Percentiles rank a stretch among this genome's conserved stretches.
Evolutionary conservation across 768 basidiomycete genomes (phyloP).

Genomic region (Leccinum variicolor): DNA sequence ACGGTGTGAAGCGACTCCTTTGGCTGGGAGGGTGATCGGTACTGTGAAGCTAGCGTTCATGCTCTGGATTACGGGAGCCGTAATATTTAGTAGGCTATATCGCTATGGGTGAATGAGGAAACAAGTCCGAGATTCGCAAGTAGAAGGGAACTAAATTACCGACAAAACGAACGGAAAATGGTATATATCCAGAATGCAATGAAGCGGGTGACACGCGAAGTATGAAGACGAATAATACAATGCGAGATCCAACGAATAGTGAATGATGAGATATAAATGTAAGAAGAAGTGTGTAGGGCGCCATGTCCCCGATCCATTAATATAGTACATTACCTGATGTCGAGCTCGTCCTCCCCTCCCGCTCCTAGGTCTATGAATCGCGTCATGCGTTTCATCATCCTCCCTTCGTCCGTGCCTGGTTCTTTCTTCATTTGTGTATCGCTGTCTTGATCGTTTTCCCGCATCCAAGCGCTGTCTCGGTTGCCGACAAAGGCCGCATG

Average conservation of each 20-base stretch:
- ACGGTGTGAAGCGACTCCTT: conserved; percentile 84
- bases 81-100: conserved; percentile 14
- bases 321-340: conserved; percentile 31
- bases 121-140: conserved; percentile 6
- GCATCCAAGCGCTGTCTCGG: conserved; percentile 22
- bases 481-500: conserved; percentile 49
- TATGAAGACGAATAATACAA: conserved; percentile 18
- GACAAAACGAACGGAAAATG: conserved; percentile 18
- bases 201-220: conserved; percentile 14
- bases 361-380: conserved; percentile 69
- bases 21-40: conserved; percentile 71
- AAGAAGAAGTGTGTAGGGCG: neutral
- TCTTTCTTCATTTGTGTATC: conserved; percentile 7
- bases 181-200: conserved; percentile 22
- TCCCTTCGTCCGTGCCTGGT: conserved; percentile 35
- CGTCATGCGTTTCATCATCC: conserved; percentile 75
- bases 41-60: neutral
- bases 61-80: conserved; percentile 8
- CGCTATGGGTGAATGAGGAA: conserved; percentile 7
- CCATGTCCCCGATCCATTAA: conserved; percentile 17
- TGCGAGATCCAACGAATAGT: conserved; percentile 13
- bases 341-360: conserved; percentile 26
- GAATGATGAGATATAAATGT: conserved; percentile 21
- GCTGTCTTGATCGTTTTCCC: conserved; percentile 9
- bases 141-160: conserved; percentile 1